Conservation (phyloP, 768 basidiomycete genomes). For the Rhodotorula sphaerocarpa region DNA sequence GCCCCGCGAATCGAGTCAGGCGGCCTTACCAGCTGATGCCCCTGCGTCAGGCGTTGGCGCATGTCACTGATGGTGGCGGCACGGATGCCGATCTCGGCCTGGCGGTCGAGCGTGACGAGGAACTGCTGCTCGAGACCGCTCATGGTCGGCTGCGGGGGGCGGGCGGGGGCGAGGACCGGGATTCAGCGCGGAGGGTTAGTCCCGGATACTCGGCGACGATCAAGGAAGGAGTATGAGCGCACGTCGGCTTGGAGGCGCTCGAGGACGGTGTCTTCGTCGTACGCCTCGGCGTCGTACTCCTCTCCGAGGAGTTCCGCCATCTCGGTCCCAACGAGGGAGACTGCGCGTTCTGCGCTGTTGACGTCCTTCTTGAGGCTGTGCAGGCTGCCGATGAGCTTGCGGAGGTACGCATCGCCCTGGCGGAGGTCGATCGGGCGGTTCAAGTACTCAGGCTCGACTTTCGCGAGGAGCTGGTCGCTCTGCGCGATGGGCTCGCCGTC, state of each 20-base stretch:
- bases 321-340: conserved; percentile 30
- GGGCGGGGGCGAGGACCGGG: neutral
- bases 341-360: neutral
- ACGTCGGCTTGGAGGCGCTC: conserved; percentile 2
- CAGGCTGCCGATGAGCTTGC: neutral
- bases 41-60: conserved; percentile 53
- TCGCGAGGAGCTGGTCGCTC: conserved; percentile 6
- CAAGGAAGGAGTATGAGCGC: too few relatives aligned
- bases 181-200: too few relatives aligned
- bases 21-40: conserved; percentile 55
- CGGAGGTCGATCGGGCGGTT: conserved; percentile 23
- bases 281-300: neutral
- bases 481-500: neutral
- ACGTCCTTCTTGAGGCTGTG: neutral
- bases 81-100: conserved; percentile 56
- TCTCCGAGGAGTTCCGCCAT: conserved; percentile 29
- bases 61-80: conserved; percentile 53
- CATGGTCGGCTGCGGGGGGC: conserved; percentile 2
- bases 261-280: conserved; percentile 13
- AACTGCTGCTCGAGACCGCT: conserved; percentile 58
- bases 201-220: too few relatives aligned
- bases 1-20: neutral
- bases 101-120: conserved; percentile 61
- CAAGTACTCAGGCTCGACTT: conserved; percentile 20
- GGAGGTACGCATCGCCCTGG: conserved; percentile 15